Conservation (phyloP, 129 eudicot genomes). For the Arctium minus region DNA sequence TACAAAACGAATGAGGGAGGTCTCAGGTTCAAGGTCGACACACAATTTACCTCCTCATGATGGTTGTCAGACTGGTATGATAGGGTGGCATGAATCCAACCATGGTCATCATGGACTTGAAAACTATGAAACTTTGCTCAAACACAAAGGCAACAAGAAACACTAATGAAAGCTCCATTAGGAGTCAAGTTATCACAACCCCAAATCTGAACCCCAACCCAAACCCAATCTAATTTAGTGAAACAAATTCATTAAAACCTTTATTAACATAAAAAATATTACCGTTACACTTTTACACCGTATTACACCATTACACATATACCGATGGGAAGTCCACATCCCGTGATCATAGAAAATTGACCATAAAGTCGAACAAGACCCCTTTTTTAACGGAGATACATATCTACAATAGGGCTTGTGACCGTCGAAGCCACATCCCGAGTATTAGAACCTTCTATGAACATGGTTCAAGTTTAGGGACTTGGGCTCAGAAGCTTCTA, state of each 20-base stretch:
- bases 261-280: constrained; percentile 7
- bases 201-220: not conserved
- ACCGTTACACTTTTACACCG: constrained; percentile 11
- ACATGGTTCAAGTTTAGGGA: constrained; percentile 14
- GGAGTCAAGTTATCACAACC: not conserved
- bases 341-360: constrained; percentile 24
- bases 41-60: not conserved
- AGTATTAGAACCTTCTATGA: constrained; percentile 13
- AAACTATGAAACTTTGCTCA: no score
- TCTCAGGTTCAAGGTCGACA: not conserved
- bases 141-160: not conserved
- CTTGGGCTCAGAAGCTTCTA: constrained; percentile 8
- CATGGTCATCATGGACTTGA: not conserved
- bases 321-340: constrained; percentile 4
- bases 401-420: constrained; percentile 34
- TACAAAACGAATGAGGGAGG: not conserved
- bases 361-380: constrained; percentile 7
- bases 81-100: not conserved
- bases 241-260: constrained; percentile 9
- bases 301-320: constrained; percentile 27
- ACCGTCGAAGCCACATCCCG: constrained; percentile 15
- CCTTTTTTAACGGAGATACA: constrained; percentile 26
- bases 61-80: not conserved
- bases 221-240: not conserved
- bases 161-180: not conserved